These are phyloP conservation scores for Thalia dealbata DNA, from an alignment of 176 grass and related monocot species.

Conservation along the genomic window DNA sequence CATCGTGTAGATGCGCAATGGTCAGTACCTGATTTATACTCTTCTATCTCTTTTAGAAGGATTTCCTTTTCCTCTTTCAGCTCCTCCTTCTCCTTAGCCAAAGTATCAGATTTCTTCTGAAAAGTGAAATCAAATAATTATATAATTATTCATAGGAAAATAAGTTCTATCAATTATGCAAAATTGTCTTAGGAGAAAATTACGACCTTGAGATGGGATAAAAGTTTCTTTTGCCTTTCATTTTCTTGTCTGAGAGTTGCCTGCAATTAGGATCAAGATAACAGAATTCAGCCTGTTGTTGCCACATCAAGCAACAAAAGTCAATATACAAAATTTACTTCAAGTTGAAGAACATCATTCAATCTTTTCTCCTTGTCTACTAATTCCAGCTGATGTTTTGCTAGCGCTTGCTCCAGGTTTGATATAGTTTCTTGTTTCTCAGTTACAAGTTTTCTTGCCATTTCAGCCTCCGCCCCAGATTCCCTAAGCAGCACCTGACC, in stretches of 20 bases:
- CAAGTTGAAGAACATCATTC: slow-evolving; percentile 46
- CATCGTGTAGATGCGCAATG: background rate
- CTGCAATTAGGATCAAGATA: slow-evolving; percentile 26
- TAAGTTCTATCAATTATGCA: background rate
- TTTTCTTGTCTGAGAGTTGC: slow-evolving; percentile 48
- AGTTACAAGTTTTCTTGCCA: slow-evolving; percentile 51
- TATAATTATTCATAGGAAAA: background rate
- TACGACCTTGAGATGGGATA: slow-evolving; percentile 35
- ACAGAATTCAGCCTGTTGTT: slow-evolving; percentile 1
- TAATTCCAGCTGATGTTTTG: slow-evolving; percentile 52
- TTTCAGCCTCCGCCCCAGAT: slow-evolving; percentile 45
- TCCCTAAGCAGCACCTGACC: slow-evolving; percentile 44
- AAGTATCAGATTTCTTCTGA: slow-evolving; percentile 51
- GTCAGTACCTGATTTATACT: slow-evolving; percentile 78
- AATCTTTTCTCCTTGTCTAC: slow-evolving; percentile 60
- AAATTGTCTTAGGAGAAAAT: background rate
- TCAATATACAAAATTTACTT: slow-evolving; percentile 38
- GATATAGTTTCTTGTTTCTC: slow-evolving; percentile 57
- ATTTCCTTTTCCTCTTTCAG: slow-evolving; percentile 18
- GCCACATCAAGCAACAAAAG: background rate
- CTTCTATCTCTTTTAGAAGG: slow-evolving; percentile 69
- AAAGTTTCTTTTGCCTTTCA: slow-evolving; percentile 43
- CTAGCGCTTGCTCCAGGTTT: slow-evolving; percentile 67
- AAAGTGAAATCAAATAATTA: slow-evolving; percentile 14
- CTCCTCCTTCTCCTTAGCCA: slow-evolving; percentile 35